Conservation (phyloP, 805 yeast species). For the Torulaspora quercuum region DNA sequence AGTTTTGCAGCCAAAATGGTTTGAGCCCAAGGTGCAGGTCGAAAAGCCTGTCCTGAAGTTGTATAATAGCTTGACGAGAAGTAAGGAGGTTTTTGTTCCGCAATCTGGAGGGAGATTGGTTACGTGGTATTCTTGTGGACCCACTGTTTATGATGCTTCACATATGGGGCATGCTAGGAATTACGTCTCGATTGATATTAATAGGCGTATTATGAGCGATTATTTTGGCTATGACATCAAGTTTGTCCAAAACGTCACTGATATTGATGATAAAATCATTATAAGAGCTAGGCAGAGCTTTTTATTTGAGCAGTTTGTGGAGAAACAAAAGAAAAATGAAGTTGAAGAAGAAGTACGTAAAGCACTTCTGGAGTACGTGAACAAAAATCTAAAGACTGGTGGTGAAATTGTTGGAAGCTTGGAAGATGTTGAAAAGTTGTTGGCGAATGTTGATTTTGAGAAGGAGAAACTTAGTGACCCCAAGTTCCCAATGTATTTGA, state of each 20-base stretch:
- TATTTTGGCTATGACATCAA: constrained; percentile 86
- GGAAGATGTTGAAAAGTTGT: constrained; percentile 39
- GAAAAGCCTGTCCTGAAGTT: constrained; percentile 51
- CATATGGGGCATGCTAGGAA: constrained; percentile 99
- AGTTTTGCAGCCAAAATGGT: constrained; percentile 53
- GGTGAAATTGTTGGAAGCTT: constrained; percentile 14
- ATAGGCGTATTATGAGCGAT: constrained; percentile 82
- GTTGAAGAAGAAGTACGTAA: constrained; percentile 36
- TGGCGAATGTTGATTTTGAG: constrained; percentile 44
- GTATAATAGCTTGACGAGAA: constrained; percentile 79
- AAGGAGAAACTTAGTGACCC: constrained; percentile 58
- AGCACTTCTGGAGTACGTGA: constrained; percentile 50
- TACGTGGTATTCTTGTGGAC: constrained; percentile 97
- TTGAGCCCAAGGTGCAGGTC: constrained; percentile 35
- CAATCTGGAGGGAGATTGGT: constrained; percentile 53
- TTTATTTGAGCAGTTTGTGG: constrained; percentile 61
- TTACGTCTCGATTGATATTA: constrained; percentile 90
- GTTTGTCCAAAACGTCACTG: constrained; percentile 97
- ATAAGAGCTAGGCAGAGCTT: constrained; percentile 88
- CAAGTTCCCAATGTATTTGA: constrained; percentile 81
- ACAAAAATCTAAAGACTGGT: constrained; percentile 39
- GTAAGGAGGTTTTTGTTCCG: constrained; percentile 78
- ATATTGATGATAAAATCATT: constrained; percentile 95
- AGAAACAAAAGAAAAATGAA: constrained; percentile 26
- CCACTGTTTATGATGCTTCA: constrained; percentile 92